A percentile compares a stretch with the other conserved stretches of the same genome.
These are phyloP conservation scores for Russula sp. DNA, from an alignment of 768 basidiomycete genomes.

Conservation along the genomic window DNA sequence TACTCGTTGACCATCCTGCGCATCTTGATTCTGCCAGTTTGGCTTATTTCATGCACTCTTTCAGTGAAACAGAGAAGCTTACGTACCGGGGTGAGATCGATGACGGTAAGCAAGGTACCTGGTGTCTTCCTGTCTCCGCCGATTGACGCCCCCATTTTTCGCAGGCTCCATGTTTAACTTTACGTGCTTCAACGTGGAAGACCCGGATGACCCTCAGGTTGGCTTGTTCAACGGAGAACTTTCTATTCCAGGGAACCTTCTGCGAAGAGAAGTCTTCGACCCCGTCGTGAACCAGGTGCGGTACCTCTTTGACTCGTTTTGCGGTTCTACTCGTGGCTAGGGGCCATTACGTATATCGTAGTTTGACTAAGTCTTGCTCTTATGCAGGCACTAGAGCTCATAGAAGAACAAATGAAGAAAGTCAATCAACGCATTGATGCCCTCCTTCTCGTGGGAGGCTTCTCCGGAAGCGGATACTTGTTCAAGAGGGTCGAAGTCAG, in stretches of 20 bases:
- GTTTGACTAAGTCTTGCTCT: neutral
- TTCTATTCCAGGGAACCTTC: conserved; percentile 70
- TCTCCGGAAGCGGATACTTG: conserved; percentile 81
- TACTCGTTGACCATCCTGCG: conserved; percentile 76
- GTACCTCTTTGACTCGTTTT: conserved; percentile 8
- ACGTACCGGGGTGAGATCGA: conserved; percentile 66
- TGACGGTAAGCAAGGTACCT: conserved; percentile 48
- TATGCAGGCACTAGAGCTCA: conserved; percentile 64
- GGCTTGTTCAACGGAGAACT: conserved; percentile 81
- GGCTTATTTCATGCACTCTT: conserved; percentile 85
- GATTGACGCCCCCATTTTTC: conserved; percentile 2
- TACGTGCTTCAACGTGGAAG: conserved; percentile 84
- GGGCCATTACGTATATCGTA: conserved; percentile 7
- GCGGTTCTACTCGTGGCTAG: neutral
- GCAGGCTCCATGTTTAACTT: conserved; percentile 81
- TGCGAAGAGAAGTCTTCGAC: conserved; percentile 82
- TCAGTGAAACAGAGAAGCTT: conserved; percentile 84
- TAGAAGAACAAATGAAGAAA: conserved; percentile 67
- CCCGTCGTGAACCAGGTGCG: conserved; percentile 75
- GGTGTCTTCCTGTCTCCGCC: conserved; percentile 1
- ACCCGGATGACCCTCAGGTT: conserved; percentile 72
- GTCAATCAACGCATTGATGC: conserved; percentile 74
- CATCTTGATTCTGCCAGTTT: conserved; percentile 78
- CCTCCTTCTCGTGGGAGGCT: conserved; percentile 84
- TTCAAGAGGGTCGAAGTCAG: conserved; percentile 71